Evolutionary conservation across 1,284 basidiomycete species (phyloP).

Genomic region (Waitea zeae): DNA sequence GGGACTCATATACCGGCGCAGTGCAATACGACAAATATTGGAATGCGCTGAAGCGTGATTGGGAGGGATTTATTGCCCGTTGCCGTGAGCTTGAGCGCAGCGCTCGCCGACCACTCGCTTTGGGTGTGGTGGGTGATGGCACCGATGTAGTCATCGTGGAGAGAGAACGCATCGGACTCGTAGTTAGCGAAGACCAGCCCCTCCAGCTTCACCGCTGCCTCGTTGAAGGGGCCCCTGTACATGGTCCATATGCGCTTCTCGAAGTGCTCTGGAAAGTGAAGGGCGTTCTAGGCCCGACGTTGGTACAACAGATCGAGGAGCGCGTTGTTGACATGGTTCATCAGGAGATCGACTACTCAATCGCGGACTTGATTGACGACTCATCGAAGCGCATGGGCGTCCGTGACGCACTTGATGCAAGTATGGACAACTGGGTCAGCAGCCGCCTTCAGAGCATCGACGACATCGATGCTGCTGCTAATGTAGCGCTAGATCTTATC

Average conservation of each 20-base stretch:
- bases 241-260: slow-evolving; percentile 28
- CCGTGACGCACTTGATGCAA: slow-evolving; percentile 36
- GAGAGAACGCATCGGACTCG: slow-evolving; percentile 53
- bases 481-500: slow-evolving; percentile 43
- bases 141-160: slow-evolving; percentile 50
- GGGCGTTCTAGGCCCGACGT: slow-evolving; percentile 33
- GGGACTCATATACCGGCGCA: slow-evolving; percentile 65
- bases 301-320: slow-evolving; percentile 36
- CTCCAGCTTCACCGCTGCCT: slow-evolving; percentile 30
- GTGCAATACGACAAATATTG: slow-evolving; percentile 66
- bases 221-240: slow-evolving; percentile 17
- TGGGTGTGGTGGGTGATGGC: slow-evolving; percentile 21
- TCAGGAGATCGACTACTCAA: slow-evolving; percentile 59
- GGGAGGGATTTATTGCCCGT: slow-evolving; percentile 83
- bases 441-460: slow-evolving; percentile 36
- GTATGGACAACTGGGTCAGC: slow-evolving; percentile 36
- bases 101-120: slow-evolving; percentile 66
- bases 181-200: slow-evolving; percentile 51
- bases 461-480: slow-evolving; percentile 36
- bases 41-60: slow-evolving; percentile 74
- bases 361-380: slow-evolving; percentile 56
- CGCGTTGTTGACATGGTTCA: slow-evolving; percentile 43
- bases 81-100: slow-evolving; percentile 76
- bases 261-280: slow-evolving; percentile 43
- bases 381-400: slow-evolving; percentile 34